A percentile compares a stretch with the other conserved stretches of the same genome.
These are phyloP conservation scores for Yarrowia deformans DNA, from an alignment of 805 yeast species.

Conservation along the genomic window DNA sequence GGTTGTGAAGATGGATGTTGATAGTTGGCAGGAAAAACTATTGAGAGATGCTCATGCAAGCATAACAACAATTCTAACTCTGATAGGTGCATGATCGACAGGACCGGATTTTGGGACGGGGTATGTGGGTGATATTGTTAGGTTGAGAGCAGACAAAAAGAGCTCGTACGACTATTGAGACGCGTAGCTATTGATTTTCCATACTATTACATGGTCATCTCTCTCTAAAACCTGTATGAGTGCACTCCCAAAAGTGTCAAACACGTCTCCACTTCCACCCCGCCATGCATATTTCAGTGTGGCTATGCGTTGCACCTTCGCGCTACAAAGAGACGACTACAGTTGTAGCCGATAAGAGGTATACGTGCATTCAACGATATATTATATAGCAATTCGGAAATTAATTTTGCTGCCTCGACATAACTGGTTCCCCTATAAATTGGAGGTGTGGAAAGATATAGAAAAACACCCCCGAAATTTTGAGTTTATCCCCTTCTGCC, in stretches of 20 bases:
- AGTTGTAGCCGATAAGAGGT: background rate
- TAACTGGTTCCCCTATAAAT: too few species aligned
- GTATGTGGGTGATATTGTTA: background rate
- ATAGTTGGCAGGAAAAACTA: background rate
- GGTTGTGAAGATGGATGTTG: constrained; percentile 1
- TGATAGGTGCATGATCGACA: constrained; percentile 35
- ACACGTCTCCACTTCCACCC: constrained; percentile 5
- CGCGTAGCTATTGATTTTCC: background rate
- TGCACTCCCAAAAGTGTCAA: background rate
- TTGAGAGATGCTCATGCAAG: background rate
- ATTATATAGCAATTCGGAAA: background rate
- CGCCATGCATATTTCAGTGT: constrained; percentile 23
- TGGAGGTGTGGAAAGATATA: too few species aligned
- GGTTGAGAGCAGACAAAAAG: too few species aligned
- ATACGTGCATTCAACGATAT: background rate
- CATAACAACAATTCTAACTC: constrained; percentile 15
- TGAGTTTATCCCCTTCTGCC: background rate
- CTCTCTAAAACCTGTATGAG: too few species aligned
- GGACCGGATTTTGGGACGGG: background rate
- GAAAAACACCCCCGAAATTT: background rate
- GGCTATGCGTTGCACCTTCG: background rate
- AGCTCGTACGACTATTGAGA: background rate
- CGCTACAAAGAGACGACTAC: background rate
- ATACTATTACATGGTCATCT: too few species aligned
- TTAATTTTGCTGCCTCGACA: too few species aligned